Percentiles rank a stretch among this genome's conserved stretches.
These are phyloP conservation scores for Dissophora globulifera DNA, from an alignment of 192 early-diverging fungal species.

Conservation along the genomic window DNA sequence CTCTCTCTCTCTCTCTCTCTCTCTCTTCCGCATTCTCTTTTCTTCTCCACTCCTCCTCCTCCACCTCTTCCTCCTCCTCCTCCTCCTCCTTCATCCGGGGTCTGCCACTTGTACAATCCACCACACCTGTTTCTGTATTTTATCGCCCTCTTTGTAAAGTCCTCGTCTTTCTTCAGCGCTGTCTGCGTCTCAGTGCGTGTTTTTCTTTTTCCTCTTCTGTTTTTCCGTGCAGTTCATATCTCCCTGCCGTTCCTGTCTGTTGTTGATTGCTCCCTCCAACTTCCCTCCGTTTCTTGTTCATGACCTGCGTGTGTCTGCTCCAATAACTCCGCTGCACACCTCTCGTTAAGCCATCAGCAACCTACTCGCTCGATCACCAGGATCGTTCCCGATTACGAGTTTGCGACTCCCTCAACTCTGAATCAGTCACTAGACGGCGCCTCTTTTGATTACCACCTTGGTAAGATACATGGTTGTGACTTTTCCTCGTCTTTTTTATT, in stretches of 20 bases:
- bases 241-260: neutral
- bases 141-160: constrained; percentile 1
- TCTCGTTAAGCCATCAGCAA: no score
- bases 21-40: constrained; percentile 1
- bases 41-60: constrained; percentile 3
- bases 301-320: constrained; percentile 3
- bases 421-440: no score
- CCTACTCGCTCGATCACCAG: no score
- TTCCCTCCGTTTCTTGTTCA: constrained; percentile 1
- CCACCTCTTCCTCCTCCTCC: no score
- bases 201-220: constrained; percentile 12
- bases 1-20: constrained; percentile 6
- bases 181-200: neutral
- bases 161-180: neutral
- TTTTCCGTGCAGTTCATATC: constrained; percentile 1
- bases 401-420: no score
- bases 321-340: no score
- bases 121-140: constrained; percentile 22
- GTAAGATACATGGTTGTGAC: no score
- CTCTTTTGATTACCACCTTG: no score
- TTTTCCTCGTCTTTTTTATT: no score
- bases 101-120: constrained; percentile 5
- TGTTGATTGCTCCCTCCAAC: neutral
- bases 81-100: no score
- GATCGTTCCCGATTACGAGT: no score